phyloP scores from a whole-genome alignment of 2,329 filamentous ascomycete species.

The Trematosphaeria pertusa region DNA sequence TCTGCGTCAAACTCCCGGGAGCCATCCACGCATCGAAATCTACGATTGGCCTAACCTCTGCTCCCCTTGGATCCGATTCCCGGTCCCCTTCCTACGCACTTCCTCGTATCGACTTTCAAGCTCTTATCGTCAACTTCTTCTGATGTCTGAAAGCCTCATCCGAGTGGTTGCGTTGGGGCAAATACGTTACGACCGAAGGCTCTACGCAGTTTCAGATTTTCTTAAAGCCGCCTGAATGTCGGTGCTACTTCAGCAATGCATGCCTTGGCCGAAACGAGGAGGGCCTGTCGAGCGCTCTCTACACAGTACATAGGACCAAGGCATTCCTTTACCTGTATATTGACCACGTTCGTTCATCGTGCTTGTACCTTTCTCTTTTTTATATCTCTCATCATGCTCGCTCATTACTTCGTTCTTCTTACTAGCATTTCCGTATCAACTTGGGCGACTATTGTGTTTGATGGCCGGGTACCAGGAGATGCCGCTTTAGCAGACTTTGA shows the following conservation, averaged over 20 bases:
- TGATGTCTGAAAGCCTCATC: background rate
- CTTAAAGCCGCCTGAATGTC: background rate
- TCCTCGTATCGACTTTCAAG: background rate
- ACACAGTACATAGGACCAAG: background rate
- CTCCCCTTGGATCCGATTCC: background rate
- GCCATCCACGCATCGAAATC: too few species aligned
- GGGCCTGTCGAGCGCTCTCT: background rate
- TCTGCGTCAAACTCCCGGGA: too few species aligned
- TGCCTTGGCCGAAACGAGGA: conserved; percentile 6
- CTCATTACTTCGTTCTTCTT: conserved; percentile 4
- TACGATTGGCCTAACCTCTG: background rate
- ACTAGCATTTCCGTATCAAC: background rate
- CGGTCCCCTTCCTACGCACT: background rate
- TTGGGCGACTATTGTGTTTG: conserved; percentile 16
- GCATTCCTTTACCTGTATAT: background rate
- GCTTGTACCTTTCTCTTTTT: background rate
- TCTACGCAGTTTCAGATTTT: too few species aligned
- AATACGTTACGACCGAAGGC: background rate
- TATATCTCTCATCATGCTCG: conserved; percentile 3
- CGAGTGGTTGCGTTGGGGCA: background rate
- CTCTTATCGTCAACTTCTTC: background rate
- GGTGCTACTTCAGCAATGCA: conserved; percentile 1
- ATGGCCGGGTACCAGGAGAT: conserved; percentile 16
- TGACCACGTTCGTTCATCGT: background rate
- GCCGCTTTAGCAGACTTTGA: conserved; percentile 19